These are phyloP conservation scores for Globisporangium alternatum DNA, from an alignment of 352 stramenopile genomes.

Conservation along the genomic window DNA sequence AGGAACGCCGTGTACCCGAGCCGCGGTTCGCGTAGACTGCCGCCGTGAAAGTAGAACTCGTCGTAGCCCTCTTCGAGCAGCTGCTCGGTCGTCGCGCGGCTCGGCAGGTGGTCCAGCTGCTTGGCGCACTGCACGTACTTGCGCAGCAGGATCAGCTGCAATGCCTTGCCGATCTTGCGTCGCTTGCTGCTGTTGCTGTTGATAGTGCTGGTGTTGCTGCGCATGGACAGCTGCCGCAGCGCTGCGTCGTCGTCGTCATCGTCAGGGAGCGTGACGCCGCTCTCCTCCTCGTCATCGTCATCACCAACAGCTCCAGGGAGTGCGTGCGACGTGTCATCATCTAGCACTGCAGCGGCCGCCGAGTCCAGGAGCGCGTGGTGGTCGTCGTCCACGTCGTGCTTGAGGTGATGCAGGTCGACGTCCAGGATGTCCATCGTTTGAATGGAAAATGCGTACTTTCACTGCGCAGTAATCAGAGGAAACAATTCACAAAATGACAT, in stretches of 20 bases:
- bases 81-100: constrained; percentile 49
- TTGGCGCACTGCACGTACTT: constrained; percentile 68
- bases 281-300: constrained; percentile 21
- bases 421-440: constrained; percentile 18
- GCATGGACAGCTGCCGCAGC: constrained; percentile 13
- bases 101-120: constrained; percentile 40
- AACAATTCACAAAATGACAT: no score
- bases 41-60: constrained; percentile 67
- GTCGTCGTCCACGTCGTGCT: constrained; percentile 11
- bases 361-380: constrained; percentile 13
- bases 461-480: background rate
- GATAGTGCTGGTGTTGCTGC: background rate
- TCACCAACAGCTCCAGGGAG: constrained; percentile 3
- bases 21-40: constrained; percentile 50
- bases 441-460: background rate
- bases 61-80: constrained; percentile 65
- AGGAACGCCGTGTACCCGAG: constrained; percentile 59
- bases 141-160: constrained; percentile 51
- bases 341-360: constrained; percentile 7
- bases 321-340: background rate
- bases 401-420: constrained; percentile 12
- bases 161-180: constrained; percentile 51
- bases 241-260: constrained; percentile 19
- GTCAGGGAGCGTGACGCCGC: constrained; percentile 17
- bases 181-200: constrained; percentile 17